A percentile compares a stretch with the other conserved stretches of the same genome.
Evolutionary conservation across 2,329 filamentous ascomycete species (phyloP).

Genomic region (Nectriaceae sp.): DNA sequence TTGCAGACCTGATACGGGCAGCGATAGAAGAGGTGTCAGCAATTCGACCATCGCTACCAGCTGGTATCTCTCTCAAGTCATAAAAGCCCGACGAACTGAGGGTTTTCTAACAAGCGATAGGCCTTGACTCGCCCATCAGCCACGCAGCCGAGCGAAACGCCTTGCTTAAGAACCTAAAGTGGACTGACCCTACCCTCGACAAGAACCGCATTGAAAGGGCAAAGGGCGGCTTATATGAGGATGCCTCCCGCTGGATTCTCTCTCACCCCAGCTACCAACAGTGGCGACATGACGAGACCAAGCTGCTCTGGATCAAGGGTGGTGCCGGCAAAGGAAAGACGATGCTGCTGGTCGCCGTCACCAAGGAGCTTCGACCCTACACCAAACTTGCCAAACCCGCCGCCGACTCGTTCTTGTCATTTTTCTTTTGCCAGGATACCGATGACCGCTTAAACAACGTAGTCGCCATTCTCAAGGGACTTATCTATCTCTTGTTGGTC

Average conservation of each 20-base stretch:
- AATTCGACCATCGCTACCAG: background rate
- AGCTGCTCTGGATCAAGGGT: background rate
- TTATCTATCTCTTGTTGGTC: constrained; percentile 2
- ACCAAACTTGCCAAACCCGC: background rate
- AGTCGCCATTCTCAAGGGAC: background rate
- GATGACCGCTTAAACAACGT: constrained; percentile 1
- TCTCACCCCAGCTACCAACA: no score
- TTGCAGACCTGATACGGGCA: background rate
- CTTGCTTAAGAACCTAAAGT: background rate
- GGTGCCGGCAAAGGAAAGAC: background rate
- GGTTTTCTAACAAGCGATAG: background rate
- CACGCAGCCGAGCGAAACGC: background rate
- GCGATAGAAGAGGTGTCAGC: background rate
- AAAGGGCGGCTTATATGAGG: no score
- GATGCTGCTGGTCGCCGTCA: background rate
- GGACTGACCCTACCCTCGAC: background rate
- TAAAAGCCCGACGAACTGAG: background rate
- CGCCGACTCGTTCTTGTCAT: constrained; percentile 2
- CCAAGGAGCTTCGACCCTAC: background rate
- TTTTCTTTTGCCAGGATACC: constrained; percentile 3
- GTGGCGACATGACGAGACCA: no score
- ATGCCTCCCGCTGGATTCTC: no score
- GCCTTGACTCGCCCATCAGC: background rate
- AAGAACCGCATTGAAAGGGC: no score
- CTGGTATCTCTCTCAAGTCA: background rate